A percentile compares a stretch with the other conserved stretches of the same genome.
Conservation (phyloP, 331 rosid species). For the Arachis monticola region DNA sequence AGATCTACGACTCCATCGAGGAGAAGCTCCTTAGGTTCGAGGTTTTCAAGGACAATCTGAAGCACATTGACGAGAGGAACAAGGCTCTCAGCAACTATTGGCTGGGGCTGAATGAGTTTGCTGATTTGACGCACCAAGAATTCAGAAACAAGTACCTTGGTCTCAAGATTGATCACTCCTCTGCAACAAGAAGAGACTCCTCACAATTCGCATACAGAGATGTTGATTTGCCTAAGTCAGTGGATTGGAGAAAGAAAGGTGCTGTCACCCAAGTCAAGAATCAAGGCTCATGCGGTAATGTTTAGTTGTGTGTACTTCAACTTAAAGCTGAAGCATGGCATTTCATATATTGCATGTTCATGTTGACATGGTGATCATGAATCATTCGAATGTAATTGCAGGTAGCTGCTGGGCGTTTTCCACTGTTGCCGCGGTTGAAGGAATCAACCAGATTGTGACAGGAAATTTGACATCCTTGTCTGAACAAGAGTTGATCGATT, state of each 20-base stretch:
- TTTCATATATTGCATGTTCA: not conserved
- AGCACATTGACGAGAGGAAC: conserved; percentile 66
- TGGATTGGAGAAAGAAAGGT: conserved; percentile 83
- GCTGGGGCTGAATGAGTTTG: conserved; percentile 76
- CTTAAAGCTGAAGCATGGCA: not conserved
- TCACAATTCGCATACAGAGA: conserved; percentile 53
- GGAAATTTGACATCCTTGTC: conserved; percentile 71
- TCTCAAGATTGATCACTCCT: conserved; percentile 35
- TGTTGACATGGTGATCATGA: no score
- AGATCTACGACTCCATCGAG: conserved; percentile 59
- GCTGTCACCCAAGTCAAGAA: conserved; percentile 68
- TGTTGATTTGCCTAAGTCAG: conserved; percentile 64
- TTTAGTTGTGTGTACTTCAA: not conserved
- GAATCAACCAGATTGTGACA: conserved; percentile 64
- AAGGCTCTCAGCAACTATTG: conserved; percentile 57
- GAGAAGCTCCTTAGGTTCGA: conserved; percentile 70
- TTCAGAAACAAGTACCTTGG: conserved; percentile 55
- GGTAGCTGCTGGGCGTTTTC: conserved; percentile 90
- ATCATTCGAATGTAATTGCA: conserved; percentile 20
- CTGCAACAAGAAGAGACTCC: conserved; percentile 38
- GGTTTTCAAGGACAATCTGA: conserved; percentile 66
- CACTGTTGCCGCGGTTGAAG: conserved; percentile 69
- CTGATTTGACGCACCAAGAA: conserved; percentile 72
- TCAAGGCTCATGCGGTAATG: conserved; percentile 76
- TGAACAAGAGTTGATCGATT: conserved; percentile 72